Evolutionary conservation across 306 rosid species (phyloP), one percentile per base, ranked within the genome.

Genomic region (Sophora flavescens): DNA sequence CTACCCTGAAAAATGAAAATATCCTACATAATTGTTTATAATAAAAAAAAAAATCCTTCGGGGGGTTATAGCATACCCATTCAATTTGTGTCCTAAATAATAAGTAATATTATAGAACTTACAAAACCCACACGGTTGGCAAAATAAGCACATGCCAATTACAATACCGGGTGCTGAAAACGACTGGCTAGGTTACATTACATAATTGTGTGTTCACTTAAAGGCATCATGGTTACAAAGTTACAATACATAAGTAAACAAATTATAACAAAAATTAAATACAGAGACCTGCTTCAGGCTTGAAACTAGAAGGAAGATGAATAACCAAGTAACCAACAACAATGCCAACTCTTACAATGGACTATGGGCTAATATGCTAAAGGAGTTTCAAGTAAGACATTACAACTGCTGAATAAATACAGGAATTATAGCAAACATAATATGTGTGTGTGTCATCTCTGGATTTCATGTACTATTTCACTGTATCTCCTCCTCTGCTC

Each of bases 371-470:
- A 14, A 12, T 3, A 61, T 5, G 12, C 12, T 9, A 12, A 6
- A 35, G 18, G 15, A 32, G 18, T 30, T 60, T 60, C 65, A 32
- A 60, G 42, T 18, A 5, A 13, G 18, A 60, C 18, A 58, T 58
- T n/a, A n/a, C 63, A 26, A 58, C 38, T 26, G 7, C 63, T 26
- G 14, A 28, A 10, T 26, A 26, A 44, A 44, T 15, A 58, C 10
- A 44, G 13, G 4, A 73, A 53, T 70, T 70, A 70, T 51, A 35
- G 63, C 32, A 70, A 72, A 54, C 2, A 30, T 30, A 30, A 30
- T 54, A 28, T 12, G 13, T 59, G 14, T n/a, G n/a, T 60, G 16
- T 28, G 30, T 57, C 64, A 5, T 28, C 35, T n/a, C 70, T 16
- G 48, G n/a, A 45, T 47, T 61, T 47, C 52, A 6, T 47, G 60